Percentiles rank a stretch among this genome's conserved stretches.
These are phyloP conservation scores for Botrytis paeoniae DNA, from an alignment of 2,329 filamentous ascomycete genomes.

Conservation along the genomic window DNA sequence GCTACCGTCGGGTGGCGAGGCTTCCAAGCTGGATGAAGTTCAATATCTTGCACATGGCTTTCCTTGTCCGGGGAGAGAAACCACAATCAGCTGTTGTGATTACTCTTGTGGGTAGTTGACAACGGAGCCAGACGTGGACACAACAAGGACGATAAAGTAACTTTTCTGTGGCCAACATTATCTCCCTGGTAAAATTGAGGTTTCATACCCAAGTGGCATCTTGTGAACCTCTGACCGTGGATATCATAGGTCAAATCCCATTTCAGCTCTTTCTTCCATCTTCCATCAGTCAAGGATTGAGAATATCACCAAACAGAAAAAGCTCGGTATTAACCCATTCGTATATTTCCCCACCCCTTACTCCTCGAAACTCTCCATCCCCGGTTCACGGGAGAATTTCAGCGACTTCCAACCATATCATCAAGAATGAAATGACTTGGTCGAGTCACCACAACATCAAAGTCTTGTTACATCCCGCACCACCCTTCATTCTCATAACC, in stretches of 20 bases:
- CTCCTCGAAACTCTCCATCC: background rate
- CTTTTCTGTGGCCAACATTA: background rate
- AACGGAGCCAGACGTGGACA: slow-evolving; percentile 78
- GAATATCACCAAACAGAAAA: background rate
- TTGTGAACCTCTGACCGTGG: background rate
- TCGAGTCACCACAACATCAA: background rate
- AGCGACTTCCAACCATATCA: background rate
- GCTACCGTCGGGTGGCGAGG: too few species aligned
- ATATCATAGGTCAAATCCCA: background rate
- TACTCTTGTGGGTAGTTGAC: slow-evolving; percentile 87
- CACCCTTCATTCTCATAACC: background rate
- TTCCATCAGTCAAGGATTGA: background rate
- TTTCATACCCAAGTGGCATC: background rate
- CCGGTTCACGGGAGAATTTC: background rate
- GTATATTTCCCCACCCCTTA: background rate
- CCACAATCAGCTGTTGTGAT: slow-evolving; percentile 38
- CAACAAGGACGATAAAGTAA: slow-evolving; percentile 62
- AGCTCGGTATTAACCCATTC: background rate
- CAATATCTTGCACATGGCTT: background rate
- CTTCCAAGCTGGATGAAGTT: background rate
- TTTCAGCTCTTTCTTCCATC: background rate
- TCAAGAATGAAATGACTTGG: background rate
- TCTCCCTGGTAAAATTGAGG: background rate
- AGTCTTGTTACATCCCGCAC: background rate
- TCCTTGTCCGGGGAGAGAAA: background rate